Base-by-base conservation (phyloP, 2,329 filamentous ascomycete genomes). In the Beauveria medogensis region DNA sequence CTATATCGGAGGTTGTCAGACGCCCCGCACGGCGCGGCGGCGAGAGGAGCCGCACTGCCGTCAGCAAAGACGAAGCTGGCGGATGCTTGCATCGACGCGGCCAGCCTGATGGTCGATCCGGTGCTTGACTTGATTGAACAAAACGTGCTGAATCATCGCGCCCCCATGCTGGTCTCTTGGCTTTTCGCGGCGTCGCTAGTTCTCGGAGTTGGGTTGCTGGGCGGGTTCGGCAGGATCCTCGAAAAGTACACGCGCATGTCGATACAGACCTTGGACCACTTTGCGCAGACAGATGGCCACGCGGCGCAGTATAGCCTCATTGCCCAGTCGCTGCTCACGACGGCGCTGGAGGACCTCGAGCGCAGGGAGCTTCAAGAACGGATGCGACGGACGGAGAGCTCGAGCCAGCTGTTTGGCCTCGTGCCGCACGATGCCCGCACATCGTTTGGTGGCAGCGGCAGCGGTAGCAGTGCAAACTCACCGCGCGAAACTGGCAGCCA, bases 51-150 rank as follows among this genome's bases (percentile, higher is more conserved):
- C 3, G 65, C 65, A 22, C 54, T 72, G 60, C 67, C 69, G 5
- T 77, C 77, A 0, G 78, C 77, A 1, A 80, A 80, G 64, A 75
- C 78, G 0, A 81, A 77, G 63, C 69, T 82, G 8, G 80, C 80
- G 0, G 80, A 83, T 66, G 80, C 80, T 1, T 83, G 80, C 30
- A 82, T 83, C 40, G 80, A 82, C 55, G 79, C 80, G 0, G 80
- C 80, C 1, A 80, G 78, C 54, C 64, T 82, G 28, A 81, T 82
- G 79, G 76, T 82, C 1, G 79, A 82, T 61, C 72, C 75, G 0
- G 71, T 82, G 5, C 64, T 77, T 12, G 75, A 77, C 37, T 68
- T 81, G 4, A 75, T 81, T 2, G 70, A 78, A 50, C 71, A 71
- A 10, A 72, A 74, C 0, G 60, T 73, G 7, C 65, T 81, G n/a